These are phyloP conservation scores for Saccharomyces hybrid DNA, from an alignment of 1,139 yeast species.

Conservation along the genomic window DNA sequence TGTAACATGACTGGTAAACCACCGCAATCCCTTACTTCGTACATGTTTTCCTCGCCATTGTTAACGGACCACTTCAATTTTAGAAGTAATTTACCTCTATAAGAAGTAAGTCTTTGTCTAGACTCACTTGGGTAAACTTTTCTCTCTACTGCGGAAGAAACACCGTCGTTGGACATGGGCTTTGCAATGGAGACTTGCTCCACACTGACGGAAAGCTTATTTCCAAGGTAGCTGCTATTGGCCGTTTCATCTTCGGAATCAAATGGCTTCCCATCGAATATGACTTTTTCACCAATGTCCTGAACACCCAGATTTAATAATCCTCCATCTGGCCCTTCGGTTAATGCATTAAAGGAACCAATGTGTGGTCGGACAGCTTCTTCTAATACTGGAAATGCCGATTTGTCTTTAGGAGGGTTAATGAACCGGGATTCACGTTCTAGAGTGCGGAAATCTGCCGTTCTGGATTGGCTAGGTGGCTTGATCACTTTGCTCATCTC, in stretches of 20 bases:
- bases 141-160: slow-evolving; percentile 58
- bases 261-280: slow-evolving; percentile 59
- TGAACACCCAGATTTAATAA: slow-evolving; percentile 74
- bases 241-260: slow-evolving; percentile 11
- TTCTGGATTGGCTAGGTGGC: slow-evolving; percentile 28
- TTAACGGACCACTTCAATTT: slow-evolving; percentile 81
- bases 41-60: slow-evolving; percentile 64
- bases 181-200: slow-evolving; percentile 82
- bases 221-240: slow-evolving; percentile 56
- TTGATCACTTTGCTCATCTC: slow-evolving; percentile 27
- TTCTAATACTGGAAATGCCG: slow-evolving; percentile 70
- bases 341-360: slow-evolving; percentile 91
- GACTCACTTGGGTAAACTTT: slow-evolving; percentile 82
- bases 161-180: slow-evolving; percentile 72
- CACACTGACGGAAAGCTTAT: slow-evolving; percentile 69
- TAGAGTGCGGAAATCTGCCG: slow-evolving; percentile 65
- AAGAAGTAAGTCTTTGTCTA: slow-evolving; percentile 79
- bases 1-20: slow-evolving; percentile 84
- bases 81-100: slow-evolving; percentile 65
- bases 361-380: slow-evolving; percentile 93
- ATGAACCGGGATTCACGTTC: slow-evolving; percentile 80
- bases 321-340: slow-evolving; percentile 83
- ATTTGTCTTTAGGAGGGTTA: slow-evolving; percentile 81
- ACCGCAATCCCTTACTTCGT: slow-evolving; percentile 88
- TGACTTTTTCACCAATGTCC: slow-evolving; percentile 80